These are phyloP conservation scores for Arthrinium puccinioides DNA, from an alignment of 2,329 filamentous ascomycete species.

Conservation along the genomic window DNA sequence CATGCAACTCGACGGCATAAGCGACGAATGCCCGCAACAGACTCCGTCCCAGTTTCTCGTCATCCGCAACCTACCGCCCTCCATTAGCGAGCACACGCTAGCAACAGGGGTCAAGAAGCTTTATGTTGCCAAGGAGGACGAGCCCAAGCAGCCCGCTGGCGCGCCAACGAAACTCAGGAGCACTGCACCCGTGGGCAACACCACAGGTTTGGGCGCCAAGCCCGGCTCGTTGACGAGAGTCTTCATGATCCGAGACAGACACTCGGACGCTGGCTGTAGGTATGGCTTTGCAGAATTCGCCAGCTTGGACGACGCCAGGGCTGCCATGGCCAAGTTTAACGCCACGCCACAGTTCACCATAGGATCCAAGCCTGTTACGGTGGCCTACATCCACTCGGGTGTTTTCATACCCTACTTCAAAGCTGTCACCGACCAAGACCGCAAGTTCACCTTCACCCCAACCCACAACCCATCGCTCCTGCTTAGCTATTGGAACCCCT, in stretches of 20 bases:
- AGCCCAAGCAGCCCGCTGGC: conserved; percentile 36
- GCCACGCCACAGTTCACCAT: conserved; percentile 72
- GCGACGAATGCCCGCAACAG: conserved; percentile 39
- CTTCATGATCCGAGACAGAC: conserved; percentile 67
- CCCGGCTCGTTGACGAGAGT: conserved; percentile 70
- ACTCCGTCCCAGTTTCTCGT: conserved; percentile 69
- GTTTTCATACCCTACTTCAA: conserved; percentile 72
- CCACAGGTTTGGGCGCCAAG: conserved; percentile 59
- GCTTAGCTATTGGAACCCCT: conserved; percentile 70
- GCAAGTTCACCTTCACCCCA: conserved; percentile 61
- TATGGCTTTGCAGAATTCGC: conserved; percentile 84
- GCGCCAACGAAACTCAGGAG: conserved; percentile 48
- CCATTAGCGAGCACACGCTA: conserved; percentile 65
- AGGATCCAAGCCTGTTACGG: conserved; percentile 61
- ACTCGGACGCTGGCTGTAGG: conserved; percentile 65
- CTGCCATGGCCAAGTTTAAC: conserved; percentile 64
- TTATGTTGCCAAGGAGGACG: conserved; percentile 51
- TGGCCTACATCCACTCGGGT: conserved; percentile 75
- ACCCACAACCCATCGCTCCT: conserved; percentile 60
- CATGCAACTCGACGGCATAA: conserved; percentile 38
- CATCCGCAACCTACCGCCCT: conserved; percentile 61
- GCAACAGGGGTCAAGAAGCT: conserved; percentile 68
- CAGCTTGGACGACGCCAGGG: conserved; percentile 66
- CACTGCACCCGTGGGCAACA: conserved; percentile 47
- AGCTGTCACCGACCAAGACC: conserved; percentile 44